Percentiles rank a stretch among this genome's conserved stretches.
phyloP scores from a whole-genome alignment of 805 yeast genomes.

The Teunomyces kruisii region DNA sequence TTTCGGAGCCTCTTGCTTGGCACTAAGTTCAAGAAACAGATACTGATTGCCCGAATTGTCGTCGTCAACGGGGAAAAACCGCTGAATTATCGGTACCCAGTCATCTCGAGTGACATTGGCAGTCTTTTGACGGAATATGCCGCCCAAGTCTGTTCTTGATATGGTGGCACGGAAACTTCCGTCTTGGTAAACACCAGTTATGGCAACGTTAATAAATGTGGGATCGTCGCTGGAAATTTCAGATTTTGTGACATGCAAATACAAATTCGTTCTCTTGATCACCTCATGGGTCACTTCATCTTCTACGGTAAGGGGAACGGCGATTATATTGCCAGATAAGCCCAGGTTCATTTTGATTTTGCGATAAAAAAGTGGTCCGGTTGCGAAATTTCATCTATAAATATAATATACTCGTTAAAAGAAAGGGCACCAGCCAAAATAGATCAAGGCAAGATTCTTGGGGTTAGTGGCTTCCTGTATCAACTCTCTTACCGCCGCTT shows the following conservation, averaged over 20 bases:
- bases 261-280: constrained; percentile 16
- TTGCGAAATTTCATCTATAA: background rate
- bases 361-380: background rate
- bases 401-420: constrained; percentile 25
- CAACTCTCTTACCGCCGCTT: constrained; percentile 80
- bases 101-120: constrained; percentile 12
- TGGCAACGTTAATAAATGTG: constrained; percentile 11
- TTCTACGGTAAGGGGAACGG: constrained; percentile 18
- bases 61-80: constrained; percentile 19
- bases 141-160: constrained; percentile 5
- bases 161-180: constrained; percentile 20
- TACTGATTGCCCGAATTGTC: background rate
- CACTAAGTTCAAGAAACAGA: background rate
- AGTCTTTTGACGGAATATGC: constrained; percentile 2
- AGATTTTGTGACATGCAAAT: constrained; percentile 14
- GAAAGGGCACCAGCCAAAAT: constrained; percentile 84
- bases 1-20: constrained; percentile 4
- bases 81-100: constrained; percentile 17
- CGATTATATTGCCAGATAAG: constrained; percentile 5
- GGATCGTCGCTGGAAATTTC: constrained; percentile 7
- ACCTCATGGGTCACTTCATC: constrained; percentile 11
- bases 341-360: constrained; percentile 1
- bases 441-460: constrained; percentile 69
- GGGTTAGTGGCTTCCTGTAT: constrained; percentile 73
- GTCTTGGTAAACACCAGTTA: constrained; percentile 19